Evolutionary conservation across 2,329 filamentous ascomycete genomes (phyloP).

Genomic region (Meredithiella fracta): DNA sequence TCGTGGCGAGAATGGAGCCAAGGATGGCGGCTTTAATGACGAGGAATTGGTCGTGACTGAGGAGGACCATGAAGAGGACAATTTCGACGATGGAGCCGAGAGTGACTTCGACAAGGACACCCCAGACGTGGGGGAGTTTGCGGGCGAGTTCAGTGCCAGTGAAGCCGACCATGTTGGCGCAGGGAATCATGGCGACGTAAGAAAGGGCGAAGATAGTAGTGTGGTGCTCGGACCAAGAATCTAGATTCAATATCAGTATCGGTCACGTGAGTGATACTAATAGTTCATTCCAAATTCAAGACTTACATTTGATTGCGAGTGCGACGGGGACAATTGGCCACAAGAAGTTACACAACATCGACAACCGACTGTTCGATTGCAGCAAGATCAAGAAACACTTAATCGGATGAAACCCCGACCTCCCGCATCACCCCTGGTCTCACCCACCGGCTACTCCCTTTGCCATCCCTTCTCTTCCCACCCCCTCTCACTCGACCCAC

Average conservation of each 20-base stretch:
- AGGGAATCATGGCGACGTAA: constrained; percentile 34
- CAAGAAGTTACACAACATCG: constrained; percentile 30
- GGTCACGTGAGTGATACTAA: neutral
- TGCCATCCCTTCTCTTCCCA: neutral
- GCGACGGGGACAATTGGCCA: constrained; percentile 33
- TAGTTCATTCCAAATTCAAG: neutral
- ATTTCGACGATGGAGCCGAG: constrained; percentile 61
- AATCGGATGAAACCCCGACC: constrained; percentile 26
- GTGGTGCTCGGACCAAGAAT: constrained; percentile 22
- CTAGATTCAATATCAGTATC: neutral
- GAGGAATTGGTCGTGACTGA: constrained; percentile 38
- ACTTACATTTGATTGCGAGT: constrained; percentile 22
- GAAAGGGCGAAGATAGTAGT: constrained; percentile 30
- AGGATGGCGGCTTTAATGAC: constrained; percentile 73
- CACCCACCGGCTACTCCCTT: constrained; percentile 3
- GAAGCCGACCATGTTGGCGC: constrained; percentile 33
- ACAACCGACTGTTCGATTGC: constrained; percentile 28
- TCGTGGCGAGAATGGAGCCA: constrained; percentile 67
- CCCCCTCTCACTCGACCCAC: neutral
- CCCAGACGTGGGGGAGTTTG: constrained; percentile 59
- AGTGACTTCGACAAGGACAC: constrained; percentile 44
- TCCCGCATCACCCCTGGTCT: constrained; percentile 27
- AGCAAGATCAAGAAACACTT: constrained; percentile 29
- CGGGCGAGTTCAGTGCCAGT: constrained; percentile 53
- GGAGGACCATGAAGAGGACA: constrained; percentile 63